phyloP scores from a whole-genome alignment of 257 asterid species.

The Cruciata laevipes region DNA sequence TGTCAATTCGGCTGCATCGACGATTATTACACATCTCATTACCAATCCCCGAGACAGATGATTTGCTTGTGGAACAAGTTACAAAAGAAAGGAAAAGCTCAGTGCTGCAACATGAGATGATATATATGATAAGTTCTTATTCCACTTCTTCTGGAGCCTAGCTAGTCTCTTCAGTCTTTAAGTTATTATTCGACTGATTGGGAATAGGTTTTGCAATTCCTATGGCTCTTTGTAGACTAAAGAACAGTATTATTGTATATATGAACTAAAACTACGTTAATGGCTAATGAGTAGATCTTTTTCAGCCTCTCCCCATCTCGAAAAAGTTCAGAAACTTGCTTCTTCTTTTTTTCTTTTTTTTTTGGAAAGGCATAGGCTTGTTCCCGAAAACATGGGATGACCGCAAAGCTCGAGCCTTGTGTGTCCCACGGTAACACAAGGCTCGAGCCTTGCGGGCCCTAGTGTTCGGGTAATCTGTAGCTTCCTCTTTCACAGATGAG shows the following conservation, averaged over 20 bases:
- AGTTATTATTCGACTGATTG: not conserved
- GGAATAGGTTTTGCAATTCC: slow-evolving; percentile 8
- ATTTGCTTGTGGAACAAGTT: slow-evolving; percentile 84
- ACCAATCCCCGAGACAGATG: slow-evolving; percentile 94
- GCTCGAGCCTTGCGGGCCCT: not conserved
- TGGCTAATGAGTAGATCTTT: not conserved
- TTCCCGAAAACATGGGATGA: not conserved
- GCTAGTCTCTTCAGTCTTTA: slow-evolving; percentile 5
- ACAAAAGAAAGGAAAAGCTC: slow-evolving; percentile 48
- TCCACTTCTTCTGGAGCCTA: slow-evolving; percentile 5
- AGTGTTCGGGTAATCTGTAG: not conserved
- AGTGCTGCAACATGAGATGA: slow-evolving; percentile 89
- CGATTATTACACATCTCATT: slow-evolving; percentile 77
- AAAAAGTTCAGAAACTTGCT: too few relatives aligned
- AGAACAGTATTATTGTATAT: slow-evolving; percentile 1
- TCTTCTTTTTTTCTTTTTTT: too few relatives aligned
- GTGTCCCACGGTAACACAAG: too few relatives aligned
- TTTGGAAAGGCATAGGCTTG: too few relatives aligned
- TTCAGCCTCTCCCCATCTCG: not conserved
- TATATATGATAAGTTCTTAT: not conserved
- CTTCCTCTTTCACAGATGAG: not conserved
- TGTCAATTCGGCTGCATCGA: slow-evolving; percentile 89
- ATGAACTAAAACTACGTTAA: slow-evolving; percentile 1
- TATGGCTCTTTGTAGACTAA: slow-evolving; percentile 7
- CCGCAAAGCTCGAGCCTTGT: not conserved